Base-by-base conservation (phyloP, 257 asterid genomes). In the Haberlea rhodopensis region DNA sequence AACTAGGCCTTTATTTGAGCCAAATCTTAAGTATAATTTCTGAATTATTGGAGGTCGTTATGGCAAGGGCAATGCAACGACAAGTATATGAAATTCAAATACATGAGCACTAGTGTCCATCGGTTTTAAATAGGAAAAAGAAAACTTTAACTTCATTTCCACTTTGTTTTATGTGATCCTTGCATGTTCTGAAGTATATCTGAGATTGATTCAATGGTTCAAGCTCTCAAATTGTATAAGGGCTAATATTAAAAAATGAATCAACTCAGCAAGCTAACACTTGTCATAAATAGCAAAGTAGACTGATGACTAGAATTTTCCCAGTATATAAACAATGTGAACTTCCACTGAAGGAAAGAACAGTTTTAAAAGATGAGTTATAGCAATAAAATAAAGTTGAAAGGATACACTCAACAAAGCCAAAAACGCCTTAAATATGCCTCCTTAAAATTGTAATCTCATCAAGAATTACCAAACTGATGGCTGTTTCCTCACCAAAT, bases 361-460 rank as follows among this genome's bases (percentile, higher is more conserved):
- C 22, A 24, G 28, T 58, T 58, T 69, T 53, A 63, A 23, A 54
- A 53, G 18, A 21, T 43, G 24, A 71, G 53, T 11, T 23, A 53
- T 32, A 37, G 46, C 48, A 28, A 43, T 23, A 19, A 57, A 18
- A 53, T 37, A 66, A 40, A 29, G 45, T 29, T 8, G 54, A 60
- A 67, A 24, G n/a, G 57, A 54, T 63, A 70, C 23, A 21, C 57
- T 60, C 40, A 67, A 66, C 29, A 70, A 34, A 65, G 13, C n/a
- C n/a, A 7, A 29, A 43, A 63, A 52, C 56, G 62, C 68, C 69
- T 57, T 26, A 37, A 2, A 11, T 27, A 58, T 56, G 62, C 67
- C 63, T 56, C 68, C 53, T 67, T 32, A 61, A 24, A 70, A 67
- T 43, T 62, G 65, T 53, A 63, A 57, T 57, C 68, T n/a, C n/a